Evolutionary conservation across 768 basidiomycete species (phyloP).

Genomic region (Agrocybe chaxingu): DNA sequence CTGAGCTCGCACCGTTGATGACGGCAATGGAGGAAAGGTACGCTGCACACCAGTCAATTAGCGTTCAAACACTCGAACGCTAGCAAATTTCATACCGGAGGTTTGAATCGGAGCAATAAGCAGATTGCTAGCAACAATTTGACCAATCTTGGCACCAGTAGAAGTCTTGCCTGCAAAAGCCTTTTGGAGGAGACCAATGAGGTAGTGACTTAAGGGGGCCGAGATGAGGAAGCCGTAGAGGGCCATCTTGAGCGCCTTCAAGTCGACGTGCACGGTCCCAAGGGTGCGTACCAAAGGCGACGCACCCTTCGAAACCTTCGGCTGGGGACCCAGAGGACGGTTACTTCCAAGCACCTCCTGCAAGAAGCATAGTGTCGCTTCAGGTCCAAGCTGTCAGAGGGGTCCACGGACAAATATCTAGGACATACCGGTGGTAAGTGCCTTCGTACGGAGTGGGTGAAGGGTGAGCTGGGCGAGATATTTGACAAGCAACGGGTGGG

Average conservation of each 20-base stretch:
- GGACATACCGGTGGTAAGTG: conserved; percentile 62
- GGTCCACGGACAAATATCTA: not conserved
- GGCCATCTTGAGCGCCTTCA: conserved; percentile 80
- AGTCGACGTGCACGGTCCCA: conserved; percentile 55
- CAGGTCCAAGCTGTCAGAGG: not conserved
- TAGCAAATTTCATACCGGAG: conserved; percentile 39
- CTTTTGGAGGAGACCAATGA: conserved; percentile 70
- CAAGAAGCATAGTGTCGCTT: conserved; percentile 55
- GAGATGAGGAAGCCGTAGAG: conserved; percentile 81
- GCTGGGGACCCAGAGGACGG: conserved; percentile 59
- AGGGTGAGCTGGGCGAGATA: conserved; percentile 68
- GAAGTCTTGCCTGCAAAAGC: conserved; percentile 74
- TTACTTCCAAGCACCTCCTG: conserved; percentile 83
- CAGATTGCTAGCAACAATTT: conserved; percentile 75
- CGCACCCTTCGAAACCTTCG: conserved; percentile 50
- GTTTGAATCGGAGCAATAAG: conserved; percentile 76
- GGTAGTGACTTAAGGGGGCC: conserved; percentile 75
- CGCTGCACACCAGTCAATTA: conserved; percentile 31
- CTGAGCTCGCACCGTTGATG: conserved; percentile 74
- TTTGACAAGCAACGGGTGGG: conserved; percentile 54
- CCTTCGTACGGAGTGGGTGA: conserved; percentile 79
- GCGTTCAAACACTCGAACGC: not conserved
- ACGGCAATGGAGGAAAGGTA: conserved; percentile 80
- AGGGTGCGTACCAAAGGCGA: conserved; percentile 50
- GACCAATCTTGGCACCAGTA: conserved; percentile 58